Conservation (phyloP, 768 basidiomycete genomes). For the Auricularia cornea region DNA sequence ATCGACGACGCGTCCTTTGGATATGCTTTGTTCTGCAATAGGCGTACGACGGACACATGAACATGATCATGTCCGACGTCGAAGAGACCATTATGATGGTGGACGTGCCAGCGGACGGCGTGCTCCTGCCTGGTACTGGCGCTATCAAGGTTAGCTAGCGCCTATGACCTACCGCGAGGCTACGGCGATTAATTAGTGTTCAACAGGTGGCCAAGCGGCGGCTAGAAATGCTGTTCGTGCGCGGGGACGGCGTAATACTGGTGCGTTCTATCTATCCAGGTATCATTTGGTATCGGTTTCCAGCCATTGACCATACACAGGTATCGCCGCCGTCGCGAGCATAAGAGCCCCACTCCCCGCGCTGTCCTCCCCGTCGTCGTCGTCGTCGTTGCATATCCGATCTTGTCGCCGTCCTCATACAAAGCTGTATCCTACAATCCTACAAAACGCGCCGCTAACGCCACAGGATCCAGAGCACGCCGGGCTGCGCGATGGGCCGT, state of each 20-base stretch:
- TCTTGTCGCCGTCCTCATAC: background rate
- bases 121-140: background rate
- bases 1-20: too few species aligned
- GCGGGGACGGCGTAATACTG: constrained; percentile 95
- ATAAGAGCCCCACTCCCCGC: background rate
- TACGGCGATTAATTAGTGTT: too few species aligned
- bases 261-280: constrained; percentile 35
- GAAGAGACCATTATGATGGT: constrained; percentile 97
- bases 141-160: background rate
- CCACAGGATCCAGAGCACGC: too few species aligned
- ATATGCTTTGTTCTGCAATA: too few species aligned
- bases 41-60: constrained; percentile 99
- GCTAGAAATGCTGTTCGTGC: constrained; percentile 96
- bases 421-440: background rate
- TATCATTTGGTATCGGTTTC: too few species aligned
- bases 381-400: background rate
- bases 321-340: constrained; percentile 70
- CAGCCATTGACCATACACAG: constrained; percentile 25
- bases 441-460: background rate
- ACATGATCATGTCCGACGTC: constrained; percentile 93
- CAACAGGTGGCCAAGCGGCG: constrained; percentile 81
- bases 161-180: background rate
- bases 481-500: too few species aligned
- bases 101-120: constrained; percentile 56
- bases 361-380: background rate